Conservation (phyloP, 2,329 filamentous ascomycete genomes). For the Pseudogymnoascus sp. region DNA sequence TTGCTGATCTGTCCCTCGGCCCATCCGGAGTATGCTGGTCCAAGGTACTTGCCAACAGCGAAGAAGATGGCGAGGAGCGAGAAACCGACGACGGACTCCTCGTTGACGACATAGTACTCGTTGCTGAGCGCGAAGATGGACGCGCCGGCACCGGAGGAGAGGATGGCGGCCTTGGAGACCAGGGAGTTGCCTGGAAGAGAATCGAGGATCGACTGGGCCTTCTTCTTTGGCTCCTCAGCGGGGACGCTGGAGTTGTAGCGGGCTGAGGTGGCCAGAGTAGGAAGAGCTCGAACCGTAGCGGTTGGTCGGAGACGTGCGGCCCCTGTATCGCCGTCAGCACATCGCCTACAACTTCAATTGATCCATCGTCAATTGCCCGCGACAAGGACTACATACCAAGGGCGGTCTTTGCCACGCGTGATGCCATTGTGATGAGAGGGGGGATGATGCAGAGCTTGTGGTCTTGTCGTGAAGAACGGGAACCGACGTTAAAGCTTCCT, state of each 20-base stretch:
- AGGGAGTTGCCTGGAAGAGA: constrained; percentile 85
- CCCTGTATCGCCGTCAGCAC: constrained; percentile 38
- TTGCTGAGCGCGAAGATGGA: constrained; percentile 96
- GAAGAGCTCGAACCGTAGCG: constrained; percentile 64
- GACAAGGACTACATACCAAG: constrained; percentile 59
- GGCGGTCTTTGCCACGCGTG: constrained; percentile 90
- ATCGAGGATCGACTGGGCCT: constrained; percentile 92
- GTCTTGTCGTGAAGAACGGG: constrained; percentile 22
- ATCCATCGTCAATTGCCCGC: constrained; percentile 13
- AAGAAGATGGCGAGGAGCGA: constrained; percentile 89
- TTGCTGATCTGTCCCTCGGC: constrained; percentile 80
- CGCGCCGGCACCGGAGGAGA: constrained; percentile 84
- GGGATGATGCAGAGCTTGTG: constrained; percentile 39
- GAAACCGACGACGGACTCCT: constrained; percentile 92
- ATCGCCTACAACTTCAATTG: constrained; percentile 18
- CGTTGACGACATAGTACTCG: constrained; percentile 99
- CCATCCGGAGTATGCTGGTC: constrained; percentile 87
- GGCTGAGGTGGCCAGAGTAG: constrained; percentile 62
- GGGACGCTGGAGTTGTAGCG: constrained; percentile 66
- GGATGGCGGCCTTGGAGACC: constrained; percentile 91
- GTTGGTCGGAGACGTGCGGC: constrained; percentile 82
- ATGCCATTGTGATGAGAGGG: constrained; percentile 79
- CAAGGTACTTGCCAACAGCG: constrained; percentile 85
- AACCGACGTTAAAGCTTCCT: constrained; percentile 19
- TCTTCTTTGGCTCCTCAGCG: constrained; percentile 84